Percentiles rank a stretch among this genome's conserved stretches.
Conservation (phyloP, 2,329 filamentous ascomycete genomes). For the Colletotrichum tamarilloi region DNA sequence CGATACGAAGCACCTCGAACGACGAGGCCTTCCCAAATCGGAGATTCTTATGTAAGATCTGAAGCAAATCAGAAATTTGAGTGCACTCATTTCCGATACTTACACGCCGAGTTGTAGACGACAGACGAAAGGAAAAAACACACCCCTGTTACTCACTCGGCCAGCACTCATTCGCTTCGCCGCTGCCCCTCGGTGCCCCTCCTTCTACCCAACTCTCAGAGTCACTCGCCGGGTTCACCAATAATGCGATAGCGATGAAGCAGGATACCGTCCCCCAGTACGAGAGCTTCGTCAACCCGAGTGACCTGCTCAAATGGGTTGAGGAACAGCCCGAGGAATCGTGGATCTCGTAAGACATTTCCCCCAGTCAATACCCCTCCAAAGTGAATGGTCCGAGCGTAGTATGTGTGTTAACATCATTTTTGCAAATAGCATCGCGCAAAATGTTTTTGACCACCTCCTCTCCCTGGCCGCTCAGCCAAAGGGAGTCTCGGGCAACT, state of each 20-base stretch:
- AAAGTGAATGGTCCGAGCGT: neutral
- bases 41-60: conserved; percentile 22
- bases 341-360: conserved; percentile 49
- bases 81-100: conserved; percentile 12
- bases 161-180: conserved; percentile 10
- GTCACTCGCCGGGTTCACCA: conserved; percentile 25
- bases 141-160: conserved; percentile 4
- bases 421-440: conserved; percentile 43
- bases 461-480: conserved; percentile 63
- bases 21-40: conserved; percentile 1
- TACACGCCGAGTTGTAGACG: conserved; percentile 3
- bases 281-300: conserved; percentile 47
- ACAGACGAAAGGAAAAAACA: neutral
- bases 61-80: neutral
- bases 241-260: conserved; percentile 33
- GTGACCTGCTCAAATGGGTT: conserved; percentile 54
- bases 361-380: conserved; percentile 33
- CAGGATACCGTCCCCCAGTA: conserved; percentile 32
- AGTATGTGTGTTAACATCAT: neutral
- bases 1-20: neutral
- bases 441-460: conserved; percentile 59
- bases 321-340: conserved; percentile 49
- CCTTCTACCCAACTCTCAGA: conserved; percentile 5
- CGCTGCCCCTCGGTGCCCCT: conserved; percentile 26
- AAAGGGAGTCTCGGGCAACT: conserved; percentile 65